Evolutionary conservation across 495 filamentous ascomycete genomes (phyloP).

Genomic region (Talaromyces stipitatus): DNA sequence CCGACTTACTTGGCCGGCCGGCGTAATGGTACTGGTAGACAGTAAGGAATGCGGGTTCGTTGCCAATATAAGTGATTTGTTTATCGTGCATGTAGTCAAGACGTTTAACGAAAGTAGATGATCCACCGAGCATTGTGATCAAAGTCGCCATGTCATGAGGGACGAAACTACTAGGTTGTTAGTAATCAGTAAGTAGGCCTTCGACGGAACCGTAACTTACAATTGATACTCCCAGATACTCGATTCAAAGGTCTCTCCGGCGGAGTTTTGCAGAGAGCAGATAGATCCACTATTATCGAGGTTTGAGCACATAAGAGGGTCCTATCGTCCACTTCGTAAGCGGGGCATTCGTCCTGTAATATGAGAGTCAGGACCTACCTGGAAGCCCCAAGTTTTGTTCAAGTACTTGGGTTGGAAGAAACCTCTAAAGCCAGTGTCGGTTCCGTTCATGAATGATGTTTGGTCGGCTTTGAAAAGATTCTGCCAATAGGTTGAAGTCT

Average conservation of each 20-base stretch:
- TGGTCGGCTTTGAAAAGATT: conserved; percentile 59
- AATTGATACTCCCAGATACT: conserved; percentile 71
- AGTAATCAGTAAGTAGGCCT: not conserved
- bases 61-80: conserved; percentile 54
- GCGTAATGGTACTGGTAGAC: conserved; percentile 72
- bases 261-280: conserved; percentile 56
- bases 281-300: conserved; percentile 35
- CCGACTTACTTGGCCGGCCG: conserved; percentile 51
- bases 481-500: conserved; percentile 55
- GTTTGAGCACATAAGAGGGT: conserved; percentile 46
- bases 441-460: conserved; percentile 34
- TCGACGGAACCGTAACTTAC: conserved; percentile 11
- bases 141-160: conserved; percentile 65
- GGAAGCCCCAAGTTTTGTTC: conserved; percentile 50
- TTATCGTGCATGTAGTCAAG: conserved; percentile 56
- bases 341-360: not conserved
- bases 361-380: conserved; percentile 9
- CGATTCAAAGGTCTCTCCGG: conserved; percentile 55
- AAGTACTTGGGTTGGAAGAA: conserved; percentile 59
- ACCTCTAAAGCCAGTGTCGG: conserved; percentile 47
- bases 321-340: conserved; percentile 21
- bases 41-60: conserved; percentile 63
- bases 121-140: conserved; percentile 52
- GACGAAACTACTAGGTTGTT: conserved; percentile 40
- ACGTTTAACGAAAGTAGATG: conserved; percentile 47